These are phyloP conservation scores for Scenedesmus sp. DNA, from an alignment of 163 green algal species.

Conservation along the genomic window DNA sequence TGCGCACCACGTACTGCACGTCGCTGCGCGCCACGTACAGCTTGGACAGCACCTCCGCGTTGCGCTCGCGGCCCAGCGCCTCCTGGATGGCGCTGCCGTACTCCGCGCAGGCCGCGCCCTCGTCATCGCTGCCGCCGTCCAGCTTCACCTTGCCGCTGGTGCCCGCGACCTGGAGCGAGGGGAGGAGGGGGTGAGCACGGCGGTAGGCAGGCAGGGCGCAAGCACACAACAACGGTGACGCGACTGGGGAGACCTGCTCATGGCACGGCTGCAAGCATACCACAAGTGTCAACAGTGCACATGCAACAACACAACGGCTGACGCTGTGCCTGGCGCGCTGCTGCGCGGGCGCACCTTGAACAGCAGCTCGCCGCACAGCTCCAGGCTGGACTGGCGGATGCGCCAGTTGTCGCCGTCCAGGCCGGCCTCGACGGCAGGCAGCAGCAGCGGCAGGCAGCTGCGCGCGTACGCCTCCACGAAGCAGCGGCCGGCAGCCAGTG, in stretches of 20 bases:
- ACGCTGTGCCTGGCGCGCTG: not conserved
- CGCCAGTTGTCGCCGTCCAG: conserved; percentile 93
- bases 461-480: conserved; percentile 88
- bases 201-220: not conserved
- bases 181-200: not conserved
- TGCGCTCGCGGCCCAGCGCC: conserved; percentile 66
- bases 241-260: not conserved
- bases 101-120: conserved; percentile 89
- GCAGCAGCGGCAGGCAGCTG: conserved; percentile 84
- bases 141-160: conserved; percentile 90
- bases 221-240: not conserved
- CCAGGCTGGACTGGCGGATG: conserved; percentile 94
- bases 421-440: conserved; percentile 95
- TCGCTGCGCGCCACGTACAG: conserved; percentile 86
- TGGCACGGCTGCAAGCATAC: not conserved
- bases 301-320: not conserved
- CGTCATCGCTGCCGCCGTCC: conserved; percentile 88
- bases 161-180: conserved; percentile 79
- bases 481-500: conserved; percentile 84
- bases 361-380: conserved; percentile 97
- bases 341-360: conserved; percentile 86
- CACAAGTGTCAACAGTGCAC: not conserved
- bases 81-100: conserved; percentile 88
- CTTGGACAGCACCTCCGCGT: conserved; percentile 63
- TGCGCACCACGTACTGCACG: conserved; percentile 89